Percentiles rank a stretch among this genome's conserved stretches.
These are phyloP conservation scores for Albizia julibrissin DNA, from an alignment of 306 rosid genomes.

Conservation along the genomic window DNA sequence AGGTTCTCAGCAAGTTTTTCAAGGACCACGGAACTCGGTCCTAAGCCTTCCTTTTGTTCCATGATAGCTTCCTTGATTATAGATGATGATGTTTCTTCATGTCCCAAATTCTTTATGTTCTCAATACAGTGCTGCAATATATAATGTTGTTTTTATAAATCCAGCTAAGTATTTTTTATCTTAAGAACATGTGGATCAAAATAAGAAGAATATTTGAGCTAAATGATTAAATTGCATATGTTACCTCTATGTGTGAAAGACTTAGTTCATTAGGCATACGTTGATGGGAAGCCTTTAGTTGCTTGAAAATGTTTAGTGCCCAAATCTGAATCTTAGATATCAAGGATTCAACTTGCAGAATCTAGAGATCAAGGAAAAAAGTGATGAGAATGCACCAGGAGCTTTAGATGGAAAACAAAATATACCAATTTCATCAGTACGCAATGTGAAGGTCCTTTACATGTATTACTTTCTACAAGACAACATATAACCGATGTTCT, in stretches of 20 bases:
- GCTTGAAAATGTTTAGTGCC: conserved; percentile 49
- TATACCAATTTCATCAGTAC: neutral
- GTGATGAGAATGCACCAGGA: conserved; percentile 26
- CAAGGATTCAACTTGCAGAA: conserved; percentile 60
- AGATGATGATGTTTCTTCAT: conserved; percentile 46
- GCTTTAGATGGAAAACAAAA: neutral
- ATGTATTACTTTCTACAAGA: too few species aligned
- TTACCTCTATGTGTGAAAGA: neutral
- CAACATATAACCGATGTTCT: too few species aligned
- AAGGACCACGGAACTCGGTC: conserved; percentile 53
- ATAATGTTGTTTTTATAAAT: neutral
- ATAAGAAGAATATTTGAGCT: neutral
- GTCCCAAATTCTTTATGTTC: conserved; percentile 27
- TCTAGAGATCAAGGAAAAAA: conserved; percentile 53
- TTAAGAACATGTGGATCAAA: neutral
- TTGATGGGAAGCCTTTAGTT: conserved; percentile 50
- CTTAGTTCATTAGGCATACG: conserved; percentile 44
- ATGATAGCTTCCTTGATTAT: conserved; percentile 53
- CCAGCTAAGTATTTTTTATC: neutral
- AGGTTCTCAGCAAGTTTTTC: conserved; percentile 55
- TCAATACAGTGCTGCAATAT: neutral
- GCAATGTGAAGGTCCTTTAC: neutral
- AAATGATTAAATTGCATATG: neutral
- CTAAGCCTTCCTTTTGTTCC: conserved; percentile 56
- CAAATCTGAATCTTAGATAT: conserved; percentile 49